phyloP scores from a whole-genome alignment of 2,329 filamentous ascomycete genomes.

The Curvularia sp. region DNA sequence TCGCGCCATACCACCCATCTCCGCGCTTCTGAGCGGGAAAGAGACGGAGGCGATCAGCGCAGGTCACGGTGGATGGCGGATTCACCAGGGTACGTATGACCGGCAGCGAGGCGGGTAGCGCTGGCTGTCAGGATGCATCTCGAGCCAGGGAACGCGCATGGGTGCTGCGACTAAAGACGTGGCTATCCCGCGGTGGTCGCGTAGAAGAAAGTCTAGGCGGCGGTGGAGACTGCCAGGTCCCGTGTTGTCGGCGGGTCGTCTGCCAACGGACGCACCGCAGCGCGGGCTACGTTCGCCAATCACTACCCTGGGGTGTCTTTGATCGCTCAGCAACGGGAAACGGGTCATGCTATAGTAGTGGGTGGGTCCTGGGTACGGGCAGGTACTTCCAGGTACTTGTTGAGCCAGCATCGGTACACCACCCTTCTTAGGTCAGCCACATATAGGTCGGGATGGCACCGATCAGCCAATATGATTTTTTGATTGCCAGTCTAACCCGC shows the following conservation, averaged over 20 bases:
- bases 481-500: slow-evolving; percentile 46
- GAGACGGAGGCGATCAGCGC: slow-evolving; percentile 33
- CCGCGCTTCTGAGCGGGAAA: slow-evolving; percentile 31
- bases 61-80: slow-evolving; percentile 33
- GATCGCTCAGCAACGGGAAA: slow-evolving; percentile 39
- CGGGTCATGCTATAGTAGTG: slow-evolving; percentile 20
- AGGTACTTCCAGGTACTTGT: slow-evolving; percentile 42
- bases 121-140: slow-evolving; percentile 28
- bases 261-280: slow-evolving; percentile 33
- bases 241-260: slow-evolving; percentile 36
- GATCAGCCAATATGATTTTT: slow-evolving; percentile 49
- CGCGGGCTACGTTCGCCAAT: slow-evolving; percentile 40
- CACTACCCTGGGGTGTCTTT: slow-evolving; percentile 33
- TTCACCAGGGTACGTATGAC: slow-evolving; percentile 40
- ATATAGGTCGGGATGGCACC: slow-evolving; percentile 44
- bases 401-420: slow-evolving; percentile 44
- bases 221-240: slow-evolving; percentile 34
- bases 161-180: slow-evolving; percentile 22
- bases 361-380: slow-evolving; percentile 34
- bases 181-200: slow-evolving; percentile 24
- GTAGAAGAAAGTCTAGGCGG: slow-evolving; percentile 26
- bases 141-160: slow-evolving; percentile 25
- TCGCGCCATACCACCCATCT: slow-evolving; percentile 38
- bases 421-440: slow-evolving; percentile 29
- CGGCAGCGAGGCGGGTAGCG: slow-evolving; percentile 40